phyloP scores from a whole-genome alignment of 768 basidiomycete species.

The Roridomyces roridus region DNA sequence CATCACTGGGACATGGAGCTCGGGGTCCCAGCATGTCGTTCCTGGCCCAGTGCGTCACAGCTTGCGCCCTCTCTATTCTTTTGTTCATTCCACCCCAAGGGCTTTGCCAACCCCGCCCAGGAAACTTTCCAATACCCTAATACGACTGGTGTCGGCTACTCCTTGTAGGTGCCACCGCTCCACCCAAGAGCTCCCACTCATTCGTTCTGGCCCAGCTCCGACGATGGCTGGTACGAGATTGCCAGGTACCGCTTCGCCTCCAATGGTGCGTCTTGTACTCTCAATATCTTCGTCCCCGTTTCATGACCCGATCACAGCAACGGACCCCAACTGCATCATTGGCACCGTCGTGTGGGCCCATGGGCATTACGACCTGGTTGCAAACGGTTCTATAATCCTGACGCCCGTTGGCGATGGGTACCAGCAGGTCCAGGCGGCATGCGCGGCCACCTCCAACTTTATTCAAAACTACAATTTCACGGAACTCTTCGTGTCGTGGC shows the following conservation, averaged over 20 bases:
- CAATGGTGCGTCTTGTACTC: conserved; percentile 66
- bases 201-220: conserved; percentile 52
- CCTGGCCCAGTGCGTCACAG: conserved; percentile 79
- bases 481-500: conserved; percentile 70
- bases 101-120: conserved; percentile 86
- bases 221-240: conserved; percentile 84
- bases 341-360: conserved; percentile 92
- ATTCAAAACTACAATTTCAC: conserved; percentile 83
- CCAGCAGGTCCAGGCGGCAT: conserved; percentile 95
- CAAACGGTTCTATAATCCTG: conserved; percentile 83
- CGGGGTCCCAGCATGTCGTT: conserved; percentile 74
- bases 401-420: conserved; percentile 85
- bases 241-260: conserved; percentile 87
- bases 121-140: conserved; percentile 82
- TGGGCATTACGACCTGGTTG: conserved; percentile 69
- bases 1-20: conserved; percentile 85
- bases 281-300: background rate
- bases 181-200: conserved; percentile 1
- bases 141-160: conserved; percentile 86
- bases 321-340: conserved; percentile 87
- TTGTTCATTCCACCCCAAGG: conserved; percentile 48
- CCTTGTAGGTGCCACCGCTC: conserved; percentile 71
- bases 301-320: conserved; percentile 51
- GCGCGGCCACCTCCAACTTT: conserved; percentile 87
- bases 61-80: background rate